phyloP scores from a whole-genome alignment of 2,329 filamentous ascomycete species.

The Beauveria brongniartii region DNA sequence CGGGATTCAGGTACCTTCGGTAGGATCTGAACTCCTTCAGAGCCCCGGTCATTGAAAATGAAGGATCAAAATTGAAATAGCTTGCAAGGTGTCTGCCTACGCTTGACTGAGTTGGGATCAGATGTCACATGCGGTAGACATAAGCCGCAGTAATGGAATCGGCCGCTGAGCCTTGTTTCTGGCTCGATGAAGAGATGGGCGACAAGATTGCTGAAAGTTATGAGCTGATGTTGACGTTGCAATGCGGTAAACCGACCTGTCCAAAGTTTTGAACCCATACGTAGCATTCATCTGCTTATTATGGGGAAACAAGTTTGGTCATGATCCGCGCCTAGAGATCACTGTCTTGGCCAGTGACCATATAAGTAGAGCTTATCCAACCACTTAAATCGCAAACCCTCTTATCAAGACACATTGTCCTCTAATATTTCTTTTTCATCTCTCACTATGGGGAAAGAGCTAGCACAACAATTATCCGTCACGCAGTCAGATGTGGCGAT shows the following conservation, averaged over 20 bases:
- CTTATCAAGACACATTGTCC: neutral
- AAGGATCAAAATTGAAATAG: neutral
- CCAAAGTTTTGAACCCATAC: neutral
- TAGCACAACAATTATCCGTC: neutral
- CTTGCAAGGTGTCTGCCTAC: neutral
- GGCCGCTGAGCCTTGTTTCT: neutral
- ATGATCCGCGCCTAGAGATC: neutral
- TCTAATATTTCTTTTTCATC: neutral
- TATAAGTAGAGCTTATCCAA: conserved; percentile 6
- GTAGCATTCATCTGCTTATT: neutral
- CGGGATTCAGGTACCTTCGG: neutral
- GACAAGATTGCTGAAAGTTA: neutral
- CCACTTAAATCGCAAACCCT: neutral
- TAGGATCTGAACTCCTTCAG: neutral
- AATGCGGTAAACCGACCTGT: neutral
- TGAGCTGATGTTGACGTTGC: neutral
- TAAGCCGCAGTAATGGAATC: conserved; percentile 4
- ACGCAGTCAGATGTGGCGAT: conserved; percentile 5
- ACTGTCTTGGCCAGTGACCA: neutral
- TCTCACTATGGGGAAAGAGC: conserved; percentile 2
- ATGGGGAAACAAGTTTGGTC: neutral
- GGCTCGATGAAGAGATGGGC: neutral
- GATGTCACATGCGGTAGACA: neutral
- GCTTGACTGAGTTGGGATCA: neutral
- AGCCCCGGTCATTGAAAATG: too few relatives aligned